Percentiles rank a stretch among this genome's conserved stretches.
Evolutionary conservation across 441 rosid species (phyloP).

Genomic region (Pelargonium citronellum): DNA sequence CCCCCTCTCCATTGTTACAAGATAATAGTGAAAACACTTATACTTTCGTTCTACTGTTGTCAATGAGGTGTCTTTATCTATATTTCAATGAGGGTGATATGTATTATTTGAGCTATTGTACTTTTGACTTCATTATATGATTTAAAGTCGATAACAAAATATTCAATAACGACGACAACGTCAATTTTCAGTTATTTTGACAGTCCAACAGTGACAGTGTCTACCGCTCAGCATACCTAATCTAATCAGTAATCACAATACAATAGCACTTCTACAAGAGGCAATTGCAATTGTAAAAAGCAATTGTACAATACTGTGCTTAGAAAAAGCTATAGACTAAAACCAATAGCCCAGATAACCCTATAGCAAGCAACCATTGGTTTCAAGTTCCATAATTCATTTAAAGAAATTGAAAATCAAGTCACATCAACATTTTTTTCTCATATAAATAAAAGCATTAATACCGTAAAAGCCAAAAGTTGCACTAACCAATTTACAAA

Average conservation of each 20-base stretch:
- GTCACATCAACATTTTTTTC: neutral
- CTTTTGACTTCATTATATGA: neutral
- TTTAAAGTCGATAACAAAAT: neutral
- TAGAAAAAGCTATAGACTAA: neutral
- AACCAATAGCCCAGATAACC: neutral
- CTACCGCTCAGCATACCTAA: neutral
- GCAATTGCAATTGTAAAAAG: neutral
- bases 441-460: neutral
- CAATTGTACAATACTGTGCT: neutral
- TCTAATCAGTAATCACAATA: neutral
- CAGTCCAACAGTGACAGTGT: neutral
- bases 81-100: neutral
- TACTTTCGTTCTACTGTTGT: neutral
- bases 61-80: neutral
- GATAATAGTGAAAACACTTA: neutral
- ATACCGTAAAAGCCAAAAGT: conserved; percentile 10
- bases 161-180: neutral
- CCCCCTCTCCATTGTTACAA: too few species aligned
- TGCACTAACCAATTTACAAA: conserved; percentile 88
- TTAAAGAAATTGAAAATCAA: neutral
- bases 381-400: neutral
- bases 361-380: neutral
- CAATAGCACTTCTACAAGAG: neutral
- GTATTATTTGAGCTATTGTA: neutral
- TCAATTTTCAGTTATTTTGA: neutral